phyloP scores from a whole-genome alignment of 2,329 filamentous ascomycete species.

The Achaetomium macrosporum region DNA sequence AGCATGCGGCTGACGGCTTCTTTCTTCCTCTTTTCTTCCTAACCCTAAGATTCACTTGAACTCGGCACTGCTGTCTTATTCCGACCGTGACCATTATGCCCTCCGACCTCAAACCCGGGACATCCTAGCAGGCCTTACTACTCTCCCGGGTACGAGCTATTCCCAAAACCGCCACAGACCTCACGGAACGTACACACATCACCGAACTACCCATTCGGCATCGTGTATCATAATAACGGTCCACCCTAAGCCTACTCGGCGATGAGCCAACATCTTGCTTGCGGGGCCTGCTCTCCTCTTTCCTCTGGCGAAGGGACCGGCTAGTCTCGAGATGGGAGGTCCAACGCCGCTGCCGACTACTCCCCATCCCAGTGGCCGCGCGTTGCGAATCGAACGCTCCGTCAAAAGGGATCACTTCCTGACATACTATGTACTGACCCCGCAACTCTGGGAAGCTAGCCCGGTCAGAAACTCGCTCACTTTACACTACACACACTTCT shows the following conservation, averaged over 20 bases:
- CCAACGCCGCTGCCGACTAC: too few species aligned
- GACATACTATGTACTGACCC: too few species aligned
- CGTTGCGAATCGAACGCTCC: too few species aligned
- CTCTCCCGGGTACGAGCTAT: slow-evolving; percentile 5
- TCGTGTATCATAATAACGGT: not conserved
- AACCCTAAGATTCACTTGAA: too few species aligned
- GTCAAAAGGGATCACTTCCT: too few species aligned
- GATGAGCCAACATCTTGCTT: not conserved
- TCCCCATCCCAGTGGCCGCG: not conserved
- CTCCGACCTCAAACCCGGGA: not conserved
- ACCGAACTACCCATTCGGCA: slow-evolving; percentile 4
- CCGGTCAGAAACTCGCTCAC: not conserved
- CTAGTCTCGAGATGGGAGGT: not conserved
- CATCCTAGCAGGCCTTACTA: slow-evolving; percentile 3
- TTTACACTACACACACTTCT: not conserved
- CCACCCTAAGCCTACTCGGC: not conserved
- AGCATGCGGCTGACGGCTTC: too few species aligned
- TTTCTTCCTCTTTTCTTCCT: too few species aligned
- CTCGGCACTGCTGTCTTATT: not conserved
- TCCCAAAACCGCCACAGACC: slow-evolving; percentile 16
- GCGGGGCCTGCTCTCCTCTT: not conserved
- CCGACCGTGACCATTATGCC: too few species aligned
- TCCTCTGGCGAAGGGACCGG: not conserved
- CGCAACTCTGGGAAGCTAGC: not conserved
- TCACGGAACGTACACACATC: slow-evolving; percentile 10